Evolutionary conservation across 805 yeast genomes (phyloP), one percentile per base, ranked within the genome.

Genomic region (Pichia gijzeniarum): DNA sequence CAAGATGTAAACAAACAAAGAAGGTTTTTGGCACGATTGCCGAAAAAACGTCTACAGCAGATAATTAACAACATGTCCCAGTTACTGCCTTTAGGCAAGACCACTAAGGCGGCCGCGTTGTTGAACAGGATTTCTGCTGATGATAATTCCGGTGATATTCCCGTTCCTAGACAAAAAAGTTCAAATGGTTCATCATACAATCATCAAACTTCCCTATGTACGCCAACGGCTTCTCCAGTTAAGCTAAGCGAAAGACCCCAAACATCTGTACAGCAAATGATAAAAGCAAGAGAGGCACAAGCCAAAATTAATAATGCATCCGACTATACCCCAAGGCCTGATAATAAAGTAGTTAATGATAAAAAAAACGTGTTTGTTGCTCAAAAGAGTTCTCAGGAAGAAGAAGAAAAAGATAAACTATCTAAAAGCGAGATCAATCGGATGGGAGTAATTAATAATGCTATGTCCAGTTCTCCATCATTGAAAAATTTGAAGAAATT

Each of bases 401-500:
- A 25, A 25, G 28, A 25, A 14, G 28, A 25, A 14, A 31, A 45
- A 10, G 49, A 48, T 20, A 49, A 53, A 40, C 53, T 58, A 5
- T 43, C 57, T 9, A 58, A 50, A 41, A 57, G 62, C 33, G 66
- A 63, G 44, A 53, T 56, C 32, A 54, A 48, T 19, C 54, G 59
- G 9, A 59, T 64, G 66, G 60, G 61, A n/a, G 53, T 58, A 36
- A 62, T 64, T 35, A 60, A 55, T 38, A 56, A 62, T 34, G 62
- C 61, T 1, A 59, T 65, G 59, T 56, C 68, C 1, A 59, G 56
- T 20, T 66, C 69, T 1, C 70, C 70, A 1, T 64, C 69, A 12
- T 44, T 61, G 52, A 65, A 66, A 43, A 64, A 63, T 39, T 48
- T 64, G 41, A 59, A 58, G 48, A 64, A 62, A 37, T 48, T 63